Evolutionary conservation across 129 eudicot species (phyloP).

Genomic region (Glebionis coronaria): DNA sequence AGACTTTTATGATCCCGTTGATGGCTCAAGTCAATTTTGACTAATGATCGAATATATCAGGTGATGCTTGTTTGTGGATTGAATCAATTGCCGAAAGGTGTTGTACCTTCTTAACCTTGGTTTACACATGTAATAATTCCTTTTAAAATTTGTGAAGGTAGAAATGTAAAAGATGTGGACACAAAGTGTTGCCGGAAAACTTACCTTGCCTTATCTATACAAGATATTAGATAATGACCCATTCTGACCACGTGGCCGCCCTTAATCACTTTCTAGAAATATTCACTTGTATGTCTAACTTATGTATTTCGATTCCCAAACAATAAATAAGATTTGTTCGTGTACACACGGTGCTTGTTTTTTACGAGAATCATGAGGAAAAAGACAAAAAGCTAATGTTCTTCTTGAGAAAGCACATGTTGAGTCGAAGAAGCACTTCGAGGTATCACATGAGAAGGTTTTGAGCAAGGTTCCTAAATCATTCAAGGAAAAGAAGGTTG

Average conservation of each 20-base stretch:
- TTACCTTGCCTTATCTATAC: too few relatives aligned
- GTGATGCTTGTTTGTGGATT: conserved; percentile 76
- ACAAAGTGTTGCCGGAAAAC: too few relatives aligned
- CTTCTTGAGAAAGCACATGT: conserved; percentile 66
- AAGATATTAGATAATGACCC: too few relatives aligned
- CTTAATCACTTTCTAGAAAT: background rate
- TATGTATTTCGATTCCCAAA: background rate
- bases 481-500: conserved; percentile 42
- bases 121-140: conserved; percentile 55
- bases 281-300: background rate
- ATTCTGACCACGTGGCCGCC: too few relatives aligned
- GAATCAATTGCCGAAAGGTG: conserved; percentile 63
- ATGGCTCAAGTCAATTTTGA: background rate
- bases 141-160: background rate
- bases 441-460: conserved; percentile 57
- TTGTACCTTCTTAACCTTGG: conserved; percentile 63
- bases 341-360: conserved; percentile 67
- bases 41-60: conserved; percentile 34
- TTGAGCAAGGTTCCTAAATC: conserved; percentile 72
- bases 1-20: background rate
- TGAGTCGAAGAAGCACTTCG: conserved; percentile 73
- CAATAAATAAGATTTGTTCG: conserved; percentile 49
- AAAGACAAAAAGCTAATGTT: conserved; percentile 58
- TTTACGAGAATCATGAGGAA: conserved; percentile 75
- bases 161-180: background rate